phyloP scores from a whole-genome alignment of 495 filamentous ascomycete species.

The Hypoxylon fuscum region DNA sequence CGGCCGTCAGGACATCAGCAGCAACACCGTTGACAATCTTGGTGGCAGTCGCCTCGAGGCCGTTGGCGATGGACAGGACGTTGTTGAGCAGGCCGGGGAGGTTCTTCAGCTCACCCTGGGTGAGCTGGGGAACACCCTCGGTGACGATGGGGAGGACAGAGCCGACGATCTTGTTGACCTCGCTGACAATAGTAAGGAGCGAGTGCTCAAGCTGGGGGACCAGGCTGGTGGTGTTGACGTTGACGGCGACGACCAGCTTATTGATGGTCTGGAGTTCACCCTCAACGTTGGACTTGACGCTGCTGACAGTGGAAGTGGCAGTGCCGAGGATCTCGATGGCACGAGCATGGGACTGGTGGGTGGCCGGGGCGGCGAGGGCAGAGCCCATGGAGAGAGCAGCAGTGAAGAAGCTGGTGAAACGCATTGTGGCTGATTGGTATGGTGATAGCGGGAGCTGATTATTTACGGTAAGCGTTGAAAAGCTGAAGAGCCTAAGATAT shows the following conservation, averaged over 20 bases:
- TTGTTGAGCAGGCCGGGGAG: conserved; percentile 26
- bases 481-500: conserved; percentile 36
- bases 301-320: conserved; percentile 13
- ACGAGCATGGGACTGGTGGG: conserved; percentile 20
- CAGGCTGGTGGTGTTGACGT: conserved; percentile 13
- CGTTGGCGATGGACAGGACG: conserved; percentile 26
- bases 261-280: conserved; percentile 13
- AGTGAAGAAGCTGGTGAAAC: conserved; percentile 40
- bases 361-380: conserved; percentile 38
- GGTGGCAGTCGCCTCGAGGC: conserved; percentile 30
- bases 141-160: conserved; percentile 23
- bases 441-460: conserved; percentile 4
- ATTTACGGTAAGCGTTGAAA: conserved; percentile 11
- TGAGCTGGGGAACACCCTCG: conserved; percentile 10
- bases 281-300: conserved; percentile 25
- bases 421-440: conserved; percentile 35
- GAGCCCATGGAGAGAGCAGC: conserved; percentile 44
- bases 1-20: conserved; percentile 22
- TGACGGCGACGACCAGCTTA: conserved; percentile 7
- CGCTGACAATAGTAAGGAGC: conserved; percentile 25
- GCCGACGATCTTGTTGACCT: conserved; percentile 26
- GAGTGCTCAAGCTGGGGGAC: conserved; percentile 29
- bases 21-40: conserved; percentile 10
- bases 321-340: conserved; percentile 20
- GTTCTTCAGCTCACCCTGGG: conserved; percentile 24